Evolutionary conservation across 2,329 filamentous ascomycete genomes (phyloP).

Genomic region (Cladosporium sp.): DNA sequence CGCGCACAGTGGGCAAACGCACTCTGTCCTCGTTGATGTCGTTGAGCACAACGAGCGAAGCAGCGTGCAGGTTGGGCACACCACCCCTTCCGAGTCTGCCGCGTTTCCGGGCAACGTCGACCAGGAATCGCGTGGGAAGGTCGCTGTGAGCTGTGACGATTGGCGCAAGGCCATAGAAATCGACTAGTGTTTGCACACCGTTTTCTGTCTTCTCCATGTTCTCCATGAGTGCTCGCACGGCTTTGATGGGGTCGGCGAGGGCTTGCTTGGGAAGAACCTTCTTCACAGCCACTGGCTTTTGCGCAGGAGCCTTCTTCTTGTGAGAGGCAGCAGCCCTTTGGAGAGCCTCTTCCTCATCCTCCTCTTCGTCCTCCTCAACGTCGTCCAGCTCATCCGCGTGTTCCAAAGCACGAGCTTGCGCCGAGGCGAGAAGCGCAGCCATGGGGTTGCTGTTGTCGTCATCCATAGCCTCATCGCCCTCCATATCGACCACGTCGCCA

Average conservation of each 20-base stretch:
- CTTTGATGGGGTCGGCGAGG: conserved; percentile 87
- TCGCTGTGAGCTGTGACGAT: conserved; percentile 71
- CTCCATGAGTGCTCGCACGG: conserved; percentile 79
- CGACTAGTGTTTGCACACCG: conserved; percentile 75
- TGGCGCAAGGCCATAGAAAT: conserved; percentile 80
- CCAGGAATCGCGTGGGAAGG: conserved; percentile 82
- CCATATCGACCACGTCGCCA: conserved; percentile 50
- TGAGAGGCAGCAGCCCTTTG: conserved; percentile 22
- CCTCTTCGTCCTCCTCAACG: conserved; percentile 58
- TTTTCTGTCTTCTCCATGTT: conserved; percentile 72
- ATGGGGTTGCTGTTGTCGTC: conserved; percentile 78
- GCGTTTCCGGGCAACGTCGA: conserved; percentile 92
- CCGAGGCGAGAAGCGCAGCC: conserved; percentile 86
- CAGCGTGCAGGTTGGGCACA: conserved; percentile 81
- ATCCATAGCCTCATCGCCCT: conserved; percentile 59
- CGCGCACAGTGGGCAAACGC: conserved; percentile 40
- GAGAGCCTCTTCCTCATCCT: conserved; percentile 46
- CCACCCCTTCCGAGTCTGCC: conserved; percentile 86
- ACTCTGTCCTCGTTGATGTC: conserved; percentile 96
- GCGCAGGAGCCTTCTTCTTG: conserved; percentile 14
- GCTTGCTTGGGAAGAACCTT: conserved; percentile 93
- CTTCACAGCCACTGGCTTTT: conserved; percentile 19
- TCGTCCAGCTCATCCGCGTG: conserved; percentile 62
- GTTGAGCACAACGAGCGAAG: conserved; percentile 90
- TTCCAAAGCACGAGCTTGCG: conserved; percentile 72